Evolutionary conservation across 768 basidiomycete species (phyloP).

Genomic region (Boletus tomentosulus): DNA sequence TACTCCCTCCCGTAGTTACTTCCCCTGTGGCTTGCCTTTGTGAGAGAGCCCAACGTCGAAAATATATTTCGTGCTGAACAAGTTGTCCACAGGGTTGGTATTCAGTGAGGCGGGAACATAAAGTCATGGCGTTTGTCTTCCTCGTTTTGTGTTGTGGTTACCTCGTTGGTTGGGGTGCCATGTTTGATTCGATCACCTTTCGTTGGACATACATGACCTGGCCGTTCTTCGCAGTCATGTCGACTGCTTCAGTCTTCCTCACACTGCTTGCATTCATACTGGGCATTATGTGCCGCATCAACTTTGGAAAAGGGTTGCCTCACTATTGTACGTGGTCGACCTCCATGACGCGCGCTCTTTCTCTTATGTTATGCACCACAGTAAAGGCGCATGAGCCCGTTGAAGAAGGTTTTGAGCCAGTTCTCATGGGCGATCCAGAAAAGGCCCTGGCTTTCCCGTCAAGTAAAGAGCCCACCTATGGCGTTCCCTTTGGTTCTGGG

Average conservation of each 20-base stretch:
- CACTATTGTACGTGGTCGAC: conserved; percentile 51
- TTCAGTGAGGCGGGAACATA: conserved; percentile 63
- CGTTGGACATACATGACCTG: conserved; percentile 73
- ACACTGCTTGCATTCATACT: conserved; percentile 52
- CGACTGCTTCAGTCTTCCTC: conserved; percentile 53
- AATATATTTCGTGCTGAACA: not conserved
- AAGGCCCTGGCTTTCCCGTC: conserved; percentile 61
- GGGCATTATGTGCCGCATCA: conserved; percentile 63
- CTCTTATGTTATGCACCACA: conserved; percentile 21
- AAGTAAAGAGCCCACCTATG: conserved; percentile 51
- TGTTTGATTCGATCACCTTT: conserved; percentile 72
- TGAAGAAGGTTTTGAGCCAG: conserved; percentile 39
- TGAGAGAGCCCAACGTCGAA: conserved; percentile 23
- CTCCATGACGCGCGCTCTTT: not conserved
- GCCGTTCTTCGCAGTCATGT: conserved; percentile 69
- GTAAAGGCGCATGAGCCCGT: conserved; percentile 55
- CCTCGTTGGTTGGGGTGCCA: conserved; percentile 63
- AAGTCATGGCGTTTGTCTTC: conserved; percentile 57
- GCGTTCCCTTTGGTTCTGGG: conserved; percentile 34
- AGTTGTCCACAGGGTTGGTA: conserved; percentile 59
- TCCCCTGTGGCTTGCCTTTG: conserved; percentile 65
- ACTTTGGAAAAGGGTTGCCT: conserved; percentile 73
- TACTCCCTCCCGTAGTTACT: conserved; percentile 42
- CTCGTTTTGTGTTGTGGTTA: conserved; percentile 57
- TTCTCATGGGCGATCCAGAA: conserved; percentile 36